Evolutionary conservation across 352 stramenopile species (phyloP).

Genomic region (Globisporangium heterothallicum): DNA sequence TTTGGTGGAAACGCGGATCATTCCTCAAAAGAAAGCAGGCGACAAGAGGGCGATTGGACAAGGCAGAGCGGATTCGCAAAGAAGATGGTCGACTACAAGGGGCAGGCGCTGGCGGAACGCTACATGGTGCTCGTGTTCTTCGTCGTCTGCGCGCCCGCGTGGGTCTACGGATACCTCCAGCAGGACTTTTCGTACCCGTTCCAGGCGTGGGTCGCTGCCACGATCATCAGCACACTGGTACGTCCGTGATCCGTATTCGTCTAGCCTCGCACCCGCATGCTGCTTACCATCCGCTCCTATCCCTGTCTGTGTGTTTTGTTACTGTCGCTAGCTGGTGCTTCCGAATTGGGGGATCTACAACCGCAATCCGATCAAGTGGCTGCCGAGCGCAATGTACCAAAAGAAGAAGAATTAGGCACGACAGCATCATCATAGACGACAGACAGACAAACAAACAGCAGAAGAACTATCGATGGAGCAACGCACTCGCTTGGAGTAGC

Average conservation of each 20-base stretch:
- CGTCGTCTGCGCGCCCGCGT: constrained; percentile 72
- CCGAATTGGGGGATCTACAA: constrained; percentile 86
- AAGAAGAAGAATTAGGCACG: constrained; percentile 43
- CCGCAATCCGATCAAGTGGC: constrained; percentile 77
- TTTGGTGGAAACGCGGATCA: background rate
- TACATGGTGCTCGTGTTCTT: constrained; percentile 60
- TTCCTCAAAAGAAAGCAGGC: background rate
- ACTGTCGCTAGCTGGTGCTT: constrained; percentile 42
- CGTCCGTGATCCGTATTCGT: background rate
- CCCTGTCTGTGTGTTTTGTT: background rate
- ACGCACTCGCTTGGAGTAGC: too few relatives aligned
- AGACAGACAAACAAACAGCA: too few relatives aligned
- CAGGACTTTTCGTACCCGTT: constrained; percentile 81
- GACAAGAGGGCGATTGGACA: too few relatives aligned
- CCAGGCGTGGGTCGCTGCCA: constrained; percentile 61
- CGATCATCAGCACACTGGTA: constrained; percentile 55
- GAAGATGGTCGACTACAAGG: constrained; percentile 89
- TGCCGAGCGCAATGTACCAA: constrained; percentile 70
- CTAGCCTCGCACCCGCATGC: background rate
- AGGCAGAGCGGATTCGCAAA: too few relatives aligned
- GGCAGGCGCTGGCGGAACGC: constrained; percentile 63
- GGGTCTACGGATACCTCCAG: constrained; percentile 79
- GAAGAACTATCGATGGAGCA: background rate
- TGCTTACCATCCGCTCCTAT: background rate
- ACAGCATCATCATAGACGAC: too few relatives aligned